phyloP scores from a whole-genome alignment of 345 rosid genomes.

The Gossypium mustelinum region DNA sequence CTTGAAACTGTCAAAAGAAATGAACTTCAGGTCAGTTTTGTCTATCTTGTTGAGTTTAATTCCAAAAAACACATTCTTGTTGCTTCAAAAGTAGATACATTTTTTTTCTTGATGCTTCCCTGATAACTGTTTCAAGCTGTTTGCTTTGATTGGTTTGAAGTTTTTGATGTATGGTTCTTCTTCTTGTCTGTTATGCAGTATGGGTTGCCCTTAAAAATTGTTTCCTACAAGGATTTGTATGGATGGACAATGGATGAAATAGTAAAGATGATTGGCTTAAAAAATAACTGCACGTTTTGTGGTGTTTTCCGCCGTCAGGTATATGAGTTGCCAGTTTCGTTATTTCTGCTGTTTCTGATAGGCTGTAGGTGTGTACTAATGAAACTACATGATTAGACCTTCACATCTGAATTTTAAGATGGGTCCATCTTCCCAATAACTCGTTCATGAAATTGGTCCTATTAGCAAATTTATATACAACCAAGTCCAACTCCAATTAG shows the following conservation, averaged over 20 bases:
- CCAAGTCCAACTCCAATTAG: background rate
- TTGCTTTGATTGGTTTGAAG: background rate
- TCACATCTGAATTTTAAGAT: slow-evolving; percentile 3
- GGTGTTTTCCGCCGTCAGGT: slow-evolving; percentile 97
- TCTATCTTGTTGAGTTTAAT: background rate
- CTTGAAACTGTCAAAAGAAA: slow-evolving; percentile 92
- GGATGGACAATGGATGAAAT: slow-evolving; percentile 99
- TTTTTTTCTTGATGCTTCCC: background rate
- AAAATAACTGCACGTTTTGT: slow-evolving; percentile 95
- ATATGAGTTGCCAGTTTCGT: background rate
- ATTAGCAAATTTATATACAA: background rate
- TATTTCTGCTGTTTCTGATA: background rate
- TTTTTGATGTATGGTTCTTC: background rate
- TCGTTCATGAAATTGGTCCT: background rate
- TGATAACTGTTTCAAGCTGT: background rate
- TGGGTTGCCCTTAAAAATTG: slow-evolving; percentile 78
- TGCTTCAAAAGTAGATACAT: background rate
- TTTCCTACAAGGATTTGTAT: slow-evolving; percentile 92
- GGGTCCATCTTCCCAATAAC: background rate
- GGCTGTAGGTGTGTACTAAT: background rate
- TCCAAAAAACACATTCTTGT: background rate
- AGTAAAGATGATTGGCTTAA: slow-evolving; percentile 87
- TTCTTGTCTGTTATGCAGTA: slow-evolving; percentile 38
- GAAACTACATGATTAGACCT: background rate
- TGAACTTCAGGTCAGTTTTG: slow-evolving; percentile 59